phyloP scores from a whole-genome alignment of 306 rosid genomes.

The Hippophae gyantsensis region DNA sequence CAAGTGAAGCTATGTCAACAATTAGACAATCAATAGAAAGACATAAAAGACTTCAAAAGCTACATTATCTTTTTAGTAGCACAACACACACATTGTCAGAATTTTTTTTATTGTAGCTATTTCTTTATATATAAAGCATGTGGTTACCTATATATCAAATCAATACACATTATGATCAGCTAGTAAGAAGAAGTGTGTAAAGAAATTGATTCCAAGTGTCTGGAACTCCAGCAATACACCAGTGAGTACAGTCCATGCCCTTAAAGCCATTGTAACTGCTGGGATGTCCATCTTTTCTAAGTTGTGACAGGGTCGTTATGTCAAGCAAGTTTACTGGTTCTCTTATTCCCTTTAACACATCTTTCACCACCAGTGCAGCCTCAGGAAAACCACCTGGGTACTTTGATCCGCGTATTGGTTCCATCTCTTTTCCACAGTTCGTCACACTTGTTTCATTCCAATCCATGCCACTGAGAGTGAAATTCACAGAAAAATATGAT shows the following conservation, averaged over 20 bases:
- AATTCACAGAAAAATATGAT: not conserved
- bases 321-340: slow-evolving; percentile 42
- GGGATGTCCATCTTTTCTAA: slow-evolving; percentile 75
- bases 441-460: slow-evolving; percentile 41
- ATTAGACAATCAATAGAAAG: not conserved
- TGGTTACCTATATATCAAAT: not conserved
- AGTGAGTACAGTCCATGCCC: slow-evolving; percentile 69
- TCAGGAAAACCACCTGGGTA: slow-evolving; percentile 35
- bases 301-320: slow-evolving; percentile 56
- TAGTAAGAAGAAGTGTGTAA: slow-evolving; percentile 15
- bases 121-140: not conserved
- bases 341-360: slow-evolving; percentile 23
- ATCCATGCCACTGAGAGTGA: slow-evolving; percentile 28
- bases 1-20: not conserved
- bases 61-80: not conserved
- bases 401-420: slow-evolving; percentile 45
- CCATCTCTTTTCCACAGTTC: slow-evolving; percentile 47
- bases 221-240: slow-evolving; percentile 65
- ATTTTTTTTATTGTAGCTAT: not conserved
- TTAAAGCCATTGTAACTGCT: slow-evolving; percentile 35
- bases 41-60: no score
- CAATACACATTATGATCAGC: no score
- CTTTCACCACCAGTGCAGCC: slow-evolving; percentile 29
- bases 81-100: not conserved
- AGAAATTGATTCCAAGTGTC: slow-evolving; percentile 67